These are phyloP conservation scores for Pythium periplocum DNA, from an alignment of 352 stramenopile species.

Conservation along the genomic window DNA sequence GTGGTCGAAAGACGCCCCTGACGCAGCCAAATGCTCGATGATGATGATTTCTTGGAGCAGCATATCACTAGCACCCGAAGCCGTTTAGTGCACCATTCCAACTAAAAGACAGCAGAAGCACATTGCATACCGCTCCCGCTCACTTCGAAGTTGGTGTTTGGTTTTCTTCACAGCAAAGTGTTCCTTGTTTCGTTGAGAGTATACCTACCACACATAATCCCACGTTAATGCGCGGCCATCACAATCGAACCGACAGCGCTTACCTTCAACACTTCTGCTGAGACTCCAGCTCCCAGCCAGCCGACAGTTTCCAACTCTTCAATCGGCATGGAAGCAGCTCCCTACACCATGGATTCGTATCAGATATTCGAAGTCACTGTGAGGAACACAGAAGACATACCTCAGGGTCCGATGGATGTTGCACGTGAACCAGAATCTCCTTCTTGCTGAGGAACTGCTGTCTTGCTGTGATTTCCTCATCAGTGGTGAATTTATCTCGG, in stretches of 20 bases:
- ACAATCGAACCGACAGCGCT: background rate
- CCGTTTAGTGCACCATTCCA: background rate
- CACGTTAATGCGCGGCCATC: no score
- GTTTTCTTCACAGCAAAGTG: slow-evolving; percentile 81
- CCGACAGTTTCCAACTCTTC: slow-evolving; percentile 48
- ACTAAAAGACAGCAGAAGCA: background rate
- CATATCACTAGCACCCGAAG: slow-evolving; percentile 30
- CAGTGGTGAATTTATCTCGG: background rate
- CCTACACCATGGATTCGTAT: background rate
- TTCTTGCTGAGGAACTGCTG: slow-evolving; percentile 14
- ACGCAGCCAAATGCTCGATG: slow-evolving; percentile 32
- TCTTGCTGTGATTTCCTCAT: slow-evolving; percentile 8
- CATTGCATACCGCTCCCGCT: slow-evolving; percentile 52
- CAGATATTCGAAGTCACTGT: background rate
- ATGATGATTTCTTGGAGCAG: slow-evolving; percentile 62
- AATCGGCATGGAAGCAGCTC: slow-evolving; percentile 15
- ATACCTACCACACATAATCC: slow-evolving; percentile 19
- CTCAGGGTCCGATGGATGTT: slow-evolving; percentile 9
- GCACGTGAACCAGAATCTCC: slow-evolving; percentile 17
- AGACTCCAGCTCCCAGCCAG: slow-evolving; percentile 65
- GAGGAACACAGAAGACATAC: slow-evolving; percentile 2
- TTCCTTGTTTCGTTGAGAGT: slow-evolving; percentile 24
- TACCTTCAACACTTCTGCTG: slow-evolving; percentile 71
- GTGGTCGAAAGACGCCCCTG: slow-evolving; percentile 55
- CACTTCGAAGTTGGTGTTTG: slow-evolving; percentile 66